These are phyloP conservation scores for Didymella glomerata DNA, from an alignment of 2,329 filamentous ascomycete genomes.

Conservation along the genomic window DNA sequence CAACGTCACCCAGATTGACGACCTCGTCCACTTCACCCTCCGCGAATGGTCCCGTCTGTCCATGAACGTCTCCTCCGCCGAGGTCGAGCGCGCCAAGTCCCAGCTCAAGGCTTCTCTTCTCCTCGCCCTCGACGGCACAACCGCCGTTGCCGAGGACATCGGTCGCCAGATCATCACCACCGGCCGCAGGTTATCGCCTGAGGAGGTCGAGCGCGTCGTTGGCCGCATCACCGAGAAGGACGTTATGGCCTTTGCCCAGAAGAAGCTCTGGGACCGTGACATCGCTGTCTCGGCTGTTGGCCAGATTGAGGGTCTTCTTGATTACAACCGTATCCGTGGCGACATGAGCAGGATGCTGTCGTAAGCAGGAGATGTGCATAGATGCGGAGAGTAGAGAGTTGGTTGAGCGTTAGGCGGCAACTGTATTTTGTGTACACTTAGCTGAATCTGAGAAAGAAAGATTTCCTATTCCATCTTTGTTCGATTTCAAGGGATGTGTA, in stretches of 20 bases:
- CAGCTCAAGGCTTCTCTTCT: conserved; percentile 99
- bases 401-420: conserved; percentile 31
- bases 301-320: conserved; percentile 81
- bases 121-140: conserved; percentile 95
- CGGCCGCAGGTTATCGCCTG: conserved; percentile 86
- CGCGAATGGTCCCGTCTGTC: conserved; percentile 97
- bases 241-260: conserved; percentile 94
- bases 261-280: conserved; percentile 97
- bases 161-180: conserved; percentile 98
- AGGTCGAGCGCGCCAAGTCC: conserved; percentile 98
- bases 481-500: conserved; percentile 17
- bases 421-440: conserved; percentile 50
- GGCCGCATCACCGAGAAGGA: conserved; percentile 92
- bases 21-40: conserved; percentile 97
- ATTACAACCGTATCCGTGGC: conserved; percentile 80
- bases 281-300: conserved; percentile 93
- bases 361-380: conserved; percentile 30
- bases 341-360: conserved; percentile 83
- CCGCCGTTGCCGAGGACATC: conserved; percentile 96
- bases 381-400: conserved; percentile 7
- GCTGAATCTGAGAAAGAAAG: conserved; percentile 43
- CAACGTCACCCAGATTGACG: conserved; percentile 85
- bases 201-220: conserved; percentile 93
- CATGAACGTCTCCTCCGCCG: conserved; percentile 83
- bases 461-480: conserved; percentile 34